Base-by-base conservation (phyloP, 1,284 basidiomycete species). In the Leccinum subspadiceum region DNA sequence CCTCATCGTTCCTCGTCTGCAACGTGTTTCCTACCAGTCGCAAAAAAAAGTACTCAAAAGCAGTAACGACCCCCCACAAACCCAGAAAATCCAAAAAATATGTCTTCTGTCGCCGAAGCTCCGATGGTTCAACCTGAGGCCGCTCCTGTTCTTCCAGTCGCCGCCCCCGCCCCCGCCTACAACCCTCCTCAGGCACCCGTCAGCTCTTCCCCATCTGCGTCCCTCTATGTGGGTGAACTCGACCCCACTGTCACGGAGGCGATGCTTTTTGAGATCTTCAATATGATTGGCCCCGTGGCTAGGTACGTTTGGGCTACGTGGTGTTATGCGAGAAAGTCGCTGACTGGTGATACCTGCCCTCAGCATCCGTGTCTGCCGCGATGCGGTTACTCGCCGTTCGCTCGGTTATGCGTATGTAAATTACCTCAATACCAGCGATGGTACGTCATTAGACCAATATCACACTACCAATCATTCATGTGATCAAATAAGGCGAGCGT, bases 211-310 rank as follows among this genome's bases (percentile, higher is more conserved):
- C 89, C 91, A 50, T 93, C 91, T 61, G 93, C 96, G 41, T 97
- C 94, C 63, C 92, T 99, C 72, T 99, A 99, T 79, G 97, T 99
- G 66, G 97, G 97, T 66, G 97, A 99, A 83, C 91, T 99, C 69
- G 97, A 99, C 79, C 89, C 92, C 68, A 91, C 92, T 66, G 96
- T 99, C 77, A 95, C 96, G 56, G 97, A 99, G 84, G 96, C 97
- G 64, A 98, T 98, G 93, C 86, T 99, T 62, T 99, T 98, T 75
- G 97, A 99, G 84, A 99, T 99, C 76, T 99, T 99, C 85, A 98
- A 96, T 79, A 97, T 99, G 94, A 94, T 99, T 78, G 97, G 97
- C 61, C 96, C 96, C 60, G 97, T 99, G 66, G 95, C 95, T 63
- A 95, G 93, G 91, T 92, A 66, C 62, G 84, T 76, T 51, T 2